These are phyloP conservation scores for Alternaria metachromatica DNA, from an alignment of 2,329 filamentous ascomycete genomes.

Conservation along the genomic window DNA sequence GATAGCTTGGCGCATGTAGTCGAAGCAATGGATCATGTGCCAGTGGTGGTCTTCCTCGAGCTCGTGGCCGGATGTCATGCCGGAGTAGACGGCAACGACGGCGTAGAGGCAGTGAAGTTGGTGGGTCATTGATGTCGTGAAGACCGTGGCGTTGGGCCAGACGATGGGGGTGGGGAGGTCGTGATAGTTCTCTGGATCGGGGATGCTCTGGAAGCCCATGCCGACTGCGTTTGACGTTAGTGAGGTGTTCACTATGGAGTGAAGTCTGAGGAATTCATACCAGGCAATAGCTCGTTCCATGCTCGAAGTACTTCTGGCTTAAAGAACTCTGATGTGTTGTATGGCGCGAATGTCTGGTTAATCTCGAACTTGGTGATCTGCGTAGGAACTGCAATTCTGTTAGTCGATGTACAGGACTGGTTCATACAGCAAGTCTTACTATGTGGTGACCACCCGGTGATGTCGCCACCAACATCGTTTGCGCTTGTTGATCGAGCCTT, in stretches of 20 bases:
- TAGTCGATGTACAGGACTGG: not conserved
- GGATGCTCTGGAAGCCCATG: constrained; percentile 45
- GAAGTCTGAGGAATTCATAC: constrained; percentile 5
- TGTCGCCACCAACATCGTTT: constrained; percentile 41
- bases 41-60: constrained; percentile 46
- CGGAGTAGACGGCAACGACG: constrained; percentile 41
- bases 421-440: constrained; percentile 19
- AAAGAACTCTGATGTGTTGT: constrained; percentile 47
- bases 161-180: constrained; percentile 43
- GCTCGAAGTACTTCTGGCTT: constrained; percentile 38
- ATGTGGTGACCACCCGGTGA: constrained; percentile 43
- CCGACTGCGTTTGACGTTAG: constrained; percentile 24
- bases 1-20: constrained; percentile 46
- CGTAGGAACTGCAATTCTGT: constrained; percentile 32
- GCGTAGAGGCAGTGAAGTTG: constrained; percentile 46
- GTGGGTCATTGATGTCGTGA: constrained; percentile 45
- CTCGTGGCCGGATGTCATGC: constrained; percentile 29
- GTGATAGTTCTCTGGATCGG: constrained; percentile 36
- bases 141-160: constrained; percentile 44
- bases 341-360: constrained; percentile 45
- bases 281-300: constrained; percentile 43
- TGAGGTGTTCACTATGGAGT: not conserved
- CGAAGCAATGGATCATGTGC: constrained; percentile 49
- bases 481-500: constrained; percentile 31
- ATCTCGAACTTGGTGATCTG: constrained; percentile 43